A percentile compares a stretch with the other conserved stretches of the same genome.
Evolutionary conservation across 2,329 filamentous ascomycete species (phyloP).

Genomic region (Rachicladosporium sp.): DNA sequence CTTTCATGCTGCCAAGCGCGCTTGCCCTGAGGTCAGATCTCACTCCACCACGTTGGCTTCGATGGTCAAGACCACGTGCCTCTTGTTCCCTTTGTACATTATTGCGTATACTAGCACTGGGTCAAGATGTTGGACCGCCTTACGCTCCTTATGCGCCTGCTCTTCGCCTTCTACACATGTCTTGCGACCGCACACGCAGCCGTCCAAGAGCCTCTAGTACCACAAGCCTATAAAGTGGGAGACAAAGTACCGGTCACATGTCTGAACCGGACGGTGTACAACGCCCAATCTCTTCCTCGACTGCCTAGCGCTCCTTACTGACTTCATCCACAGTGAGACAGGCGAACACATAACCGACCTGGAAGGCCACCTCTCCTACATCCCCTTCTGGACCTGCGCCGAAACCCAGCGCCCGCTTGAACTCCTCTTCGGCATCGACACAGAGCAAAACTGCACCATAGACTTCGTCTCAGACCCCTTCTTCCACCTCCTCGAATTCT

Average conservation of each 20-base stretch:
- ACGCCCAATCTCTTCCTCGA: not conserved
- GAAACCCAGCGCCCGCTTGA: constrained; percentile 75
- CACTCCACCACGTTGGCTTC: too few relatives aligned
- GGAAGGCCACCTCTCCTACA: constrained; percentile 75
- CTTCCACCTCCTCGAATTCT: constrained; percentile 90
- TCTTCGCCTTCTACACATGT: constrained; percentile 20
- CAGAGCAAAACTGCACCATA: constrained; percentile 74
- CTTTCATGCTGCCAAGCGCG: too few relatives aligned
- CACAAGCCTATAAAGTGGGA: constrained; percentile 33
- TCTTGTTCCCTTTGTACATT: too few relatives aligned
- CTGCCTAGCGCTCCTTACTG: not conserved
- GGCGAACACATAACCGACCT: constrained; percentile 78
- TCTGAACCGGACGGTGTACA: constrained; percentile 40
- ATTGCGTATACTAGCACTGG: too few relatives aligned
- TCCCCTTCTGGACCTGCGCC: constrained; percentile 80
- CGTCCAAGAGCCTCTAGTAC: constrained; percentile 27
- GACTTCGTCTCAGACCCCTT: constrained; percentile 64
- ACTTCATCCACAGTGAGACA: constrained; percentile 50
- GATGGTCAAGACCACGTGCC: too few relatives aligned
- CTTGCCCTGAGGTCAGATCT: too few relatives aligned
- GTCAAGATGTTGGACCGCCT: constrained; percentile 13
- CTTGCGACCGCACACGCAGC: constrained; percentile 28
- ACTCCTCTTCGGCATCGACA: constrained; percentile 72
- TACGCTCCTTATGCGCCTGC: constrained; percentile 17
- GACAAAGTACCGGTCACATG: constrained; percentile 40